Base-by-base conservation (phyloP, 2,329 filamentous ascomycete genomes). In the Diaporthe helianthi region DNA sequence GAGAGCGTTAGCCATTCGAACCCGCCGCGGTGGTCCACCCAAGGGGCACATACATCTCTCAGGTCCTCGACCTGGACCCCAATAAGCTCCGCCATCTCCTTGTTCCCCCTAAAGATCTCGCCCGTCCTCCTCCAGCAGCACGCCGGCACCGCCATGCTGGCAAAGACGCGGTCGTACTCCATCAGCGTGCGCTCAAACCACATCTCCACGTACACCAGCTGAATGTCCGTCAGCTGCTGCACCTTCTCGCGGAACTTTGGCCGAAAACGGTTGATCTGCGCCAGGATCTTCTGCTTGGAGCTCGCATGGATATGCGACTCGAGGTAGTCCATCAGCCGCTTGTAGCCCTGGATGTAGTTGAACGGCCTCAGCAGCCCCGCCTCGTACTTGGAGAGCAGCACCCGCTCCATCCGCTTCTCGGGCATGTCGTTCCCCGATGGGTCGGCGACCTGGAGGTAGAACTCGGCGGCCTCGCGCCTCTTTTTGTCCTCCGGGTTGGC, bases 161-260 rank as follows among this genome's bases (percentile, higher is more conserved):
- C 96, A 82, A 99, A 99, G 1, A 99, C 94, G 38, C 96, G 93
- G 77, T 99, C 96, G 76, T 98, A 98, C 78, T 98, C 96, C 92
- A 98, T 96, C 74, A 99, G 82, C 72, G 93, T 96, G 76, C 92
- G 90, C 80, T 99, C 96, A 77, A 99, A 98, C 95, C 96, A 98
- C 93, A 98, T 98, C 81, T 99, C 96, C 13, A 98, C 95, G 70
- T 94, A 89, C 33, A 98, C 91, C 31, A 99, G 88, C 80, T 99
- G 93, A 78, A 98, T 92, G 80, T 99, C 96, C 2, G 93, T 98
- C 77, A 98, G 84, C 41, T 87, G 90, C 73, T 98, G 94, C 78
- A 97, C 95, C 81, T 97, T 94, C 80, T 98, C 95, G 72, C 96
- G 88, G 77, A 99, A 99, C 77, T 97, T 97, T 19, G 96, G 96